phyloP scores from a whole-genome alignment of 2,329 filamentous ascomycete species.

The Trichophyton equinum region DNA sequence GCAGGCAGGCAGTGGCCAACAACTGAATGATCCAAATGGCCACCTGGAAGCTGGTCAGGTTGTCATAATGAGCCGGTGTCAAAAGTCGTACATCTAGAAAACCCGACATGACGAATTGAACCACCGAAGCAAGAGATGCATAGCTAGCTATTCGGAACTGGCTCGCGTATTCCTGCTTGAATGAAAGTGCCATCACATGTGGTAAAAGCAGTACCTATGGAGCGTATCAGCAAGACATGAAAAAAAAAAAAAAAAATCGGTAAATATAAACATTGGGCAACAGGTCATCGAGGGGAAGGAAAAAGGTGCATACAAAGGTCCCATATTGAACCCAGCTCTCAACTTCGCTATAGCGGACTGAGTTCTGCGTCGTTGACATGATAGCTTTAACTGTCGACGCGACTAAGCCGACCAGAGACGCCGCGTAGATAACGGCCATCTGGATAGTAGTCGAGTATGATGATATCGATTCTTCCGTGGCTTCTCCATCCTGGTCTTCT shows the following conservation, averaged over 20 bases:
- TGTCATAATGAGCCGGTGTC: not conserved
- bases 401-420: not conserved
- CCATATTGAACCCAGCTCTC: constrained; percentile 2
- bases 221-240: not conserved
- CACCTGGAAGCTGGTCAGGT: not conserved
- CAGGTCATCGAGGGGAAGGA: not conserved
- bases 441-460: not conserved
- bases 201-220: not conserved
- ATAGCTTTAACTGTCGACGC: not conserved
- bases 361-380: not conserved
- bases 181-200: not conserved
- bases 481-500: constrained; percentile 4
- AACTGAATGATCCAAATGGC: not conserved
- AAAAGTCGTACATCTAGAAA: not conserved
- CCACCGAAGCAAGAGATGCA: not conserved
- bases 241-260: not conserved
- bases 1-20: not conserved
- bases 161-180: not conserved
- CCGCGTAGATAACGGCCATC: not conserved
- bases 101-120: not conserved
- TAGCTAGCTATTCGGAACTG: not conserved
- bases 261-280: not conserved
- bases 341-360: not conserved
- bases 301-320: not conserved
- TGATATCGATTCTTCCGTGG: not conserved